phyloP scores from a whole-genome alignment of 2,329 filamentous ascomycete genomes.

The Neophaeococcomyces aloes region DNA sequence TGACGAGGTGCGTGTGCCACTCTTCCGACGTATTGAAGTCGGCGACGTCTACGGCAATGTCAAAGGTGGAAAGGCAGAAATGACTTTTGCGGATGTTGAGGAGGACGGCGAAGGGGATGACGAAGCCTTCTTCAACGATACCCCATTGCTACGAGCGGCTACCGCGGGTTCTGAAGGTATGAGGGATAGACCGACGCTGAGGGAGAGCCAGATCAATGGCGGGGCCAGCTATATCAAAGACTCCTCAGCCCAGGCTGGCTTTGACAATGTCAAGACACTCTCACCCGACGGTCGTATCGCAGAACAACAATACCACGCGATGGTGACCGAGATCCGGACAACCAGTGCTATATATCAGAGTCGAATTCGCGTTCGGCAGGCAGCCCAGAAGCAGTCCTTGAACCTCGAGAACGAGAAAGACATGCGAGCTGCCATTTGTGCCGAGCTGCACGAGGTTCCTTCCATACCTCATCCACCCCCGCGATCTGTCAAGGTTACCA shows the following conservation, averaged over 20 bases:
- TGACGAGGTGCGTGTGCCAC: slow-evolving; percentile 38
- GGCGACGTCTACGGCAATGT: slow-evolving; percentile 45
- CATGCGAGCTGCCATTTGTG: slow-evolving; percentile 41
- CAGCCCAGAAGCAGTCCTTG: slow-evolving; percentile 21
- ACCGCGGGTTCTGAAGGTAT: slow-evolving; percentile 4
- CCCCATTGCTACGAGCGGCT: slow-evolving; percentile 38
- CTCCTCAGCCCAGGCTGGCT: slow-evolving; percentile 27
- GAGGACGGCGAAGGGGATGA: slow-evolving; percentile 29
- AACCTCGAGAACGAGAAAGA: slow-evolving; percentile 32
- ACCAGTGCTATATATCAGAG: slow-evolving; percentile 31
- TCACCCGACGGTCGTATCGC: slow-evolving; percentile 38
- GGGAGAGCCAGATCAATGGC: slow-evolving; percentile 30
- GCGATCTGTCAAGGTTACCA: slow-evolving; percentile 40
- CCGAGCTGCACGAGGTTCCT: slow-evolving; percentile 38
- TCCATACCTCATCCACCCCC: slow-evolving; percentile 42
- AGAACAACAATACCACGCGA: slow-evolving; percentile 32
- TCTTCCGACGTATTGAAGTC: slow-evolving; percentile 43
- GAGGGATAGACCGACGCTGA: slow-evolving; percentile 19
- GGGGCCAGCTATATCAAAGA: slow-evolving; percentile 29
- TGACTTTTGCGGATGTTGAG: slow-evolving; percentile 37
- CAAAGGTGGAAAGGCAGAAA: slow-evolving; percentile 43
- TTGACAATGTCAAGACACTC: slow-evolving; percentile 33
- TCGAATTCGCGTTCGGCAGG: slow-evolving; percentile 23
- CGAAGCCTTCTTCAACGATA: slow-evolving; percentile 36
- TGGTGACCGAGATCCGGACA: slow-evolving; percentile 32